Conservation (phyloP, 345 rosid genomes). For the Hirschfeldia incana region DNA sequence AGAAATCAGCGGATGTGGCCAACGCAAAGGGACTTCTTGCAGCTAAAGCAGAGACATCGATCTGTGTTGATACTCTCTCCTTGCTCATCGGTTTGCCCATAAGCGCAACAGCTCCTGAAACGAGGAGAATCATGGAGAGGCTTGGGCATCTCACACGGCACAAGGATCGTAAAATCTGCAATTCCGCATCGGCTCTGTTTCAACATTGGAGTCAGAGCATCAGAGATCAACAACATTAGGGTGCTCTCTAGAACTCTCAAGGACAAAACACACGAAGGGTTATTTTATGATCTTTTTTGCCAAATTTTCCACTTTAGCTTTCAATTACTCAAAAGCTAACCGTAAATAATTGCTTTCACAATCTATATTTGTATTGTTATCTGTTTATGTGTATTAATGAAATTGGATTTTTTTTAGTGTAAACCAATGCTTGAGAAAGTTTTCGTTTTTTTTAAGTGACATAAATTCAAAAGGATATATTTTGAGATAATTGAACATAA, state of each 20-base stretch:
- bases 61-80: neutral
- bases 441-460: too few relatives aligned
- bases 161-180: neutral
- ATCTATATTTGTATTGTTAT: neutral
- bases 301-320: too few relatives aligned
- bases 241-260: neutral
- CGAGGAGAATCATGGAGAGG: neutral
- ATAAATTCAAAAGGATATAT: too few relatives aligned
- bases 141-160: neutral
- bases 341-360: neutral
- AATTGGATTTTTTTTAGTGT: too few relatives aligned
- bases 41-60: neutral
- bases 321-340: neutral
- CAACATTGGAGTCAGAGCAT: constrained; percentile 3
- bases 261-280: neutral
- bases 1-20: constrained; percentile 2
- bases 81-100: neutral
- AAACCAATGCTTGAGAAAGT: too few relatives aligned
- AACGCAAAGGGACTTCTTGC: neutral
- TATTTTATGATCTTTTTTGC: too few relatives aligned
- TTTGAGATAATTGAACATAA: too few relatives aligned
- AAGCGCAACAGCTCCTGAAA: neutral
- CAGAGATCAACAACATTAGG: neutral
- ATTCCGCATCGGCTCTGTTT: neutral
- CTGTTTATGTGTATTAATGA: too few relatives aligned